Evolutionary conservation across 2,329 filamentous ascomycete genomes (phyloP), one percentile per base, ranked within the genome.

Genomic region (Fusarium algeriense): DNA sequence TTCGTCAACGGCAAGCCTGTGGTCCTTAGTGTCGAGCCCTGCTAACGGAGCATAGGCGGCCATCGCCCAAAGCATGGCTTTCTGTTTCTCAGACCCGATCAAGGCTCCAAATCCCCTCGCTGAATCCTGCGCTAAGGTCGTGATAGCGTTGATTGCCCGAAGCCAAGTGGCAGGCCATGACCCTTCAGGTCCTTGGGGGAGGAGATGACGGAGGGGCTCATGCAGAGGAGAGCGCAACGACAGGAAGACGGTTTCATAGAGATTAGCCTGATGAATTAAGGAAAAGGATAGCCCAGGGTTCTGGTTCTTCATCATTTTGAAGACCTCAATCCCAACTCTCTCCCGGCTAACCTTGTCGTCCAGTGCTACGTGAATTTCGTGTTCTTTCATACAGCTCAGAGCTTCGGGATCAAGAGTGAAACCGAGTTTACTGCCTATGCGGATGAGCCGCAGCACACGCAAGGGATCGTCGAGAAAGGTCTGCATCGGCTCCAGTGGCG

Each of bases 401-500:
- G 30, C 46, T 3, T 49, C n/a, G 7, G 46, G n/a, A 34, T 49
- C n/a, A 34, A 35, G 30, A 13, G 30, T 14, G 11, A 49, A 49
- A 9, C 46, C n/a, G 46, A 49, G 30, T 49, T 35, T 49, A 19
- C 30, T 49, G 1, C 30, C 30, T 49, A 49, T 34, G 15, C 30
- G 30, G 3, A 49, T 49, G n/a, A 49, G 15, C 7, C 55, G 55
- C 14, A 58, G n/a, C 15, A 58, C 44, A 15, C 55, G 32, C 23
- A 59, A 52, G 15, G 45, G 55, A 26, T 59, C 55, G 12, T 59
- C 55, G 45, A 59, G 44, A 34, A 59, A 59, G 9, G 44, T 52
- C 14, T 50, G 55, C 35, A 34, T 58, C 6, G 55, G 44, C 35
- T 50, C 35, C 6, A 58, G 55, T 50, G 55, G 55, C n/a, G 55